phyloP scores from a whole-genome alignment of 345 rosid genomes.

The Populus euphratica region DNA sequence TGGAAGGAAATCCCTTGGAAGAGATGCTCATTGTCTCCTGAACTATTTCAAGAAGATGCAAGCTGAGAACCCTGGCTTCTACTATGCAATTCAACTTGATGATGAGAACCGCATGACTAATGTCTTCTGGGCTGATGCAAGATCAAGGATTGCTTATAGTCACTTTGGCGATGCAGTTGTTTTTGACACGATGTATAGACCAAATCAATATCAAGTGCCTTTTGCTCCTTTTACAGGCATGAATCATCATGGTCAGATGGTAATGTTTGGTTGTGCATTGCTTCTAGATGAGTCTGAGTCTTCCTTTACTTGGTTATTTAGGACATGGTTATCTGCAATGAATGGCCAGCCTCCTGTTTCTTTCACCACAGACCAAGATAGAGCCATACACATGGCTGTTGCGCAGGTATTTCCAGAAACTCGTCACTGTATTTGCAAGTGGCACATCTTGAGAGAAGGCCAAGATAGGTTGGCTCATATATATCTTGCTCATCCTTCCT shows the following conservation, averaged over 20 bases:
- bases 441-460: constrained; percentile 73
- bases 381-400: constrained; percentile 61
- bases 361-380: constrained; percentile 65
- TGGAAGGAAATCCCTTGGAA: constrained; percentile 49
- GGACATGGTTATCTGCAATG: constrained; percentile 64
- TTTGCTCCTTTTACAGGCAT: constrained; percentile 68
- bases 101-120: constrained; percentile 60
- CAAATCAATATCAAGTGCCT: constrained; percentile 66
- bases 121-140: constrained; percentile 74
- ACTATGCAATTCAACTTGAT: constrained; percentile 64
- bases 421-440: constrained; percentile 64
- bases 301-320: constrained; percentile 62
- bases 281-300: constrained; percentile 66
- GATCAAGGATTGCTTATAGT: constrained; percentile 57
- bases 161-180: constrained; percentile 63
- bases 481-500: constrained; percentile 55
- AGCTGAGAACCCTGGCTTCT: constrained; percentile 62
- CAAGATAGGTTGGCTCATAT: constrained; percentile 64
- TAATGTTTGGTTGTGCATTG: constrained; percentile 65
- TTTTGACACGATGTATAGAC: constrained; percentile 65
- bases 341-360: constrained; percentile 51
- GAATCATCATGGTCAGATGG: constrained; percentile 64
- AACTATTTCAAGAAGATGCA: constrained; percentile 66
- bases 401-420: constrained; percentile 56
- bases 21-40: constrained; percentile 58